Conservation (phyloP, 208 protist species). For the Trypanosoma boissoni region DNA sequence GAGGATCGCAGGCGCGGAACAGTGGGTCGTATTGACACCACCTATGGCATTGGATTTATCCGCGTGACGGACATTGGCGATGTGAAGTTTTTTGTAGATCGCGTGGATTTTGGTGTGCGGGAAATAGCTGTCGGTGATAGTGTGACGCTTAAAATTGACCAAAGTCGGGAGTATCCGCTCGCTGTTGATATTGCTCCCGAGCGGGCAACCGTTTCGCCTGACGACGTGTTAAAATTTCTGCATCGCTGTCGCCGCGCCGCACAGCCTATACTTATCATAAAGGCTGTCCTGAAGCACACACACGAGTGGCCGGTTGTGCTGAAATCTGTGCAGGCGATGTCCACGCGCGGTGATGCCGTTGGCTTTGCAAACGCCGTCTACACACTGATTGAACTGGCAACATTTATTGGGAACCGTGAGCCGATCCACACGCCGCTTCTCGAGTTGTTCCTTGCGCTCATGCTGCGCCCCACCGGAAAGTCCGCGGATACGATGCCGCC, state of each 20-base stretch:
- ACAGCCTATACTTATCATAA: conserved; percentile 60
- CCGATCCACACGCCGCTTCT: conserved; percentile 79
- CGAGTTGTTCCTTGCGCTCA: conserved; percentile 53
- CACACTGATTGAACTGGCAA: conserved; percentile 69
- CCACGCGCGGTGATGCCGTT: conserved; percentile 7
- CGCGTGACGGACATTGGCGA: conserved; percentile 65
- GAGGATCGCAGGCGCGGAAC: conserved; percentile 75
- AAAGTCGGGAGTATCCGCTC: conserved; percentile 72
- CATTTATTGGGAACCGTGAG: conserved; percentile 81
- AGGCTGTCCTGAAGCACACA: conserved; percentile 74
- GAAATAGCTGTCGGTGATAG: conserved; percentile 52
- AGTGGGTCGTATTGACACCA: conserved; percentile 64
- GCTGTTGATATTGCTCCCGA: conserved; percentile 80
- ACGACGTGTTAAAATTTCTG: conserved; percentile 70
- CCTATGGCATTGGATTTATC: conserved; percentile 75
- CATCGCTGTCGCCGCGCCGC: conserved; percentile 46
- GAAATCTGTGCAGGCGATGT: conserved; percentile 29
- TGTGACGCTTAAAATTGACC: conserved; percentile 78
- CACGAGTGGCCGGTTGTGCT: conserved; percentile 79
- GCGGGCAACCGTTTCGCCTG: conserved; percentile 46
- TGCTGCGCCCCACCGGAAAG: conserved; percentile 17
- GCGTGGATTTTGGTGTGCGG: conserved; percentile 80
- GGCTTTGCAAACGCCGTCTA: conserved; percentile 54
- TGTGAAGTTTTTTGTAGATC: conserved; percentile 82
- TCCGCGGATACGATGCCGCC: background rate